Evolutionary conservation across 768 basidiomycete genomes (phyloP).

Genomic region (Suillus spraguei): DNA sequence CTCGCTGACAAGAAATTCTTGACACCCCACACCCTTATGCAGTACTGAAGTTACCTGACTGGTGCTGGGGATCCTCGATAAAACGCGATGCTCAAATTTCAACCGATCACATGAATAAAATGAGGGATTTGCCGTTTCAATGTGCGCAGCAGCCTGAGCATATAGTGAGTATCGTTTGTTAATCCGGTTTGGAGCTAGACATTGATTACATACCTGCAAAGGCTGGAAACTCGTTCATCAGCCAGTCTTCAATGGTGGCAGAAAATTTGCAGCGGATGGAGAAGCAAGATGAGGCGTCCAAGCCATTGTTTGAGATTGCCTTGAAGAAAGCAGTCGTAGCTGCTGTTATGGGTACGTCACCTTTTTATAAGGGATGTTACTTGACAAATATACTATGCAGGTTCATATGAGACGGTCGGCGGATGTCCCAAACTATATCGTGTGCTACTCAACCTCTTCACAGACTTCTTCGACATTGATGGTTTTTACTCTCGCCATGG

Average conservation of each 20-base stretch:
- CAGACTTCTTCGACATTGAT: conserved; percentile 18
- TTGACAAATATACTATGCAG: conserved; percentile 10
- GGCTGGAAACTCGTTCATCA: neutral
- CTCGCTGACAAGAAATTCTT: neutral
- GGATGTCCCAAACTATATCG: neutral
- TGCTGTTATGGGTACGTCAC: conserved; percentile 19
- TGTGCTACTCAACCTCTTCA: conserved; percentile 6
- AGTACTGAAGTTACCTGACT: conserved; percentile 26
- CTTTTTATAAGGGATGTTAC: neutral
- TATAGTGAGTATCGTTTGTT: conserved; percentile 23
- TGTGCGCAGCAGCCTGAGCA: conserved; percentile 23
- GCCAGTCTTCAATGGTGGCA: conserved; percentile 13
- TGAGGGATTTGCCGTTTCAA: conserved; percentile 25
- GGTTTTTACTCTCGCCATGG: conserved; percentile 10
- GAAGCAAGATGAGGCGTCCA: conserved; percentile 11
- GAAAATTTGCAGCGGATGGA: conserved; percentile 19
- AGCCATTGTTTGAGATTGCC: conserved; percentile 10
- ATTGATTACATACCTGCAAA: neutral
- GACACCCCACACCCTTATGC: neutral
- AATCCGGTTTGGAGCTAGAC: neutral
- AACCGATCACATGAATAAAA: neutral
- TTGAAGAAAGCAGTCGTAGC: conserved; percentile 16
- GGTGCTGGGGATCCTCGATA: conserved; percentile 42
- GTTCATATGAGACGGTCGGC: conserved; percentile 24
- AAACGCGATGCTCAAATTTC: conserved; percentile 31